Conservation (phyloP, 805 yeast genomes). For the Wickerhamiella kurtzmanii region DNA sequence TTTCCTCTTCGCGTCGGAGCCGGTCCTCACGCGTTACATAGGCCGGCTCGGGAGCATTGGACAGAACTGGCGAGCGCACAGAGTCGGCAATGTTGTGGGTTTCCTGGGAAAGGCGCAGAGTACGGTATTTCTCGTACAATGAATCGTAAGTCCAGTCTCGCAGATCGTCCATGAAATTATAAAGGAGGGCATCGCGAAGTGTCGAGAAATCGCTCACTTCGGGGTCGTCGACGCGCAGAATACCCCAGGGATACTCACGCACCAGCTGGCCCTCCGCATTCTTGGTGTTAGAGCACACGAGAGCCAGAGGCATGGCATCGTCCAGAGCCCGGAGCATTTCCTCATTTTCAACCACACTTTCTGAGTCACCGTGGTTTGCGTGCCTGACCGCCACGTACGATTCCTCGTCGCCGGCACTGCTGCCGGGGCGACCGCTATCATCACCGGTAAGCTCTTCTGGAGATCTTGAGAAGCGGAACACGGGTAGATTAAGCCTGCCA, state of each 20-base stretch:
- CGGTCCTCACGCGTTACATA: constrained; percentile 71
- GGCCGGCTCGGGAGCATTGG: constrained; percentile 17
- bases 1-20: constrained; percentile 76
- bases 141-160: constrained; percentile 81
- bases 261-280: constrained; percentile 28
- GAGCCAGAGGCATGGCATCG: constrained; percentile 51
- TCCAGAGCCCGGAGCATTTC: constrained; percentile 29
- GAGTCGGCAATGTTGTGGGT: not conserved
- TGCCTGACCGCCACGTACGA: constrained; percentile 23
- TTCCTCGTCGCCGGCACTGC: constrained; percentile 7
- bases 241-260: constrained; percentile 51
- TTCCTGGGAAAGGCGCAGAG: constrained; percentile 65
- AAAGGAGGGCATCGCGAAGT: constrained; percentile 63
- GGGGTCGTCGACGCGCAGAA: constrained; percentile 50
- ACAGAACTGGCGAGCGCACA: not conserved
- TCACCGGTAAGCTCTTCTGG: constrained; percentile 33
- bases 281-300: constrained; percentile 34
- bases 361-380: constrained; percentile 48
- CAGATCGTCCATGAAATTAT: constrained; percentile 75
- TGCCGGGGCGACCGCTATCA: constrained; percentile 16
- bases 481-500: constrained; percentile 52
- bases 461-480: constrained; percentile 59
- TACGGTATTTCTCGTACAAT: constrained; percentile 78
- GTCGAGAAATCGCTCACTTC: constrained; percentile 68
- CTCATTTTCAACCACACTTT: constrained; percentile 30